These are phyloP conservation scores for Pleurotus ostreatus DNA, from an alignment of 768 basidiomycete genomes.

Conservation along the genomic window DNA sequence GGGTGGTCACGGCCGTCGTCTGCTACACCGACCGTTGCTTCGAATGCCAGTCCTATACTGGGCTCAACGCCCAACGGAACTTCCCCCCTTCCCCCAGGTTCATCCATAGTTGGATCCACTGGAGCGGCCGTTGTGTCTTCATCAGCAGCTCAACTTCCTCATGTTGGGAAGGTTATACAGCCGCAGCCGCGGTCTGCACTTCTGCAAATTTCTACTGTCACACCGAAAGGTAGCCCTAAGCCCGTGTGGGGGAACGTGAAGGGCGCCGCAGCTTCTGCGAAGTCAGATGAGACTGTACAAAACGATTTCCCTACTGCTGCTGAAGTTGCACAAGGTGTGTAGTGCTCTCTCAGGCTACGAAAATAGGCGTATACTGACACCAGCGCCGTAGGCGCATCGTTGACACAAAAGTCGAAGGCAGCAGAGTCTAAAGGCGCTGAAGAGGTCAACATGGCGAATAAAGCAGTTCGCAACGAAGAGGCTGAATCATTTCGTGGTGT, in stretches of 20 bases:
- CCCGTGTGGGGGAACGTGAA: slow-evolving; percentile 73
- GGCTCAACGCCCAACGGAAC: slow-evolving; percentile 31
- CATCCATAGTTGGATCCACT: slow-evolving; percentile 26
- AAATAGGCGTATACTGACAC: slow-evolving; percentile 14
- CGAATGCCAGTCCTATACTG: slow-evolving; percentile 33
- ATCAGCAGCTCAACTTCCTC: slow-evolving; percentile 47
- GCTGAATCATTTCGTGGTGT: slow-evolving; percentile 94
- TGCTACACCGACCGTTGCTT: slow-evolving; percentile 51
- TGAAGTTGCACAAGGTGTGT: slow-evolving; percentile 84
- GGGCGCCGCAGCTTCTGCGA: slow-evolving; percentile 30
- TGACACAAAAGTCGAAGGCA: slow-evolving; percentile 30
- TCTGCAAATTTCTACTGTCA: slow-evolving; percentile 13
- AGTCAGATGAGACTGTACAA: slow-evolving; percentile 34
- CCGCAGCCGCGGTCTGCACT: slow-evolving; percentile 50
- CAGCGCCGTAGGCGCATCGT: slow-evolving; percentile 14
- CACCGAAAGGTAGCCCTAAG: slow-evolving; percentile 31
- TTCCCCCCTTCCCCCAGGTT: slow-evolving; percentile 33
- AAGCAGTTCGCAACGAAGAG: slow-evolving; percentile 70
- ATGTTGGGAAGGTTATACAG: slow-evolving; percentile 64
- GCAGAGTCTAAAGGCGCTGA: slow-evolving; percentile 42
- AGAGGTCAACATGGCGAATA: slow-evolving; percentile 49
- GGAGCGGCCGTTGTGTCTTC: slow-evolving; percentile 33
- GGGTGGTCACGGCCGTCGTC: slow-evolving; percentile 83
- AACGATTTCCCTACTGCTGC: slow-evolving; percentile 95
- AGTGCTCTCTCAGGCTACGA: slow-evolving; percentile 7